A percentile compares a stretch with the other conserved stretches of the same genome.
These are phyloP conservation scores for Lachnellula arida DNA, from an alignment of 2,329 filamentous ascomycete species.

Conservation along the genomic window DNA sequence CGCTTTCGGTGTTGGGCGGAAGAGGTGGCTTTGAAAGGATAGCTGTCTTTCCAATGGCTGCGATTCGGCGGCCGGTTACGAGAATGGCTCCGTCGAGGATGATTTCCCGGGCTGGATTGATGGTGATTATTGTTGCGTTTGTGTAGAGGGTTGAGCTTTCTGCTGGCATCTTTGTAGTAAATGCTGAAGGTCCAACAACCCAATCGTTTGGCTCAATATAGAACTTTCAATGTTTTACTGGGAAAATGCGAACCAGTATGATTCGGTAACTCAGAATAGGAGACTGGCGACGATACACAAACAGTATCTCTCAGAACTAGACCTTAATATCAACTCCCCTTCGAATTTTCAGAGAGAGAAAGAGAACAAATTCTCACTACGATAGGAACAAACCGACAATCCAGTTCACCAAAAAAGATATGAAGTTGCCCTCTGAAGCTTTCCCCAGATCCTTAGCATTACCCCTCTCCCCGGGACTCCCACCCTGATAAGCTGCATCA, in stretches of 20 bases:
- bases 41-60: slow-evolving; percentile 39
- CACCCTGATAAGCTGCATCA: slow-evolving; percentile 20
- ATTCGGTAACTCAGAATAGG: background rate
- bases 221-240: background rate
- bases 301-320: no score
- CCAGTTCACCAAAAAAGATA: background rate
- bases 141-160: slow-evolving; percentile 35
- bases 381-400: slow-evolving; percentile 9
- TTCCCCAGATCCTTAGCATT: slow-evolving; percentile 5
- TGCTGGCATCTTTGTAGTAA: slow-evolving; percentile 5
- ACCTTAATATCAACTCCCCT: background rate
- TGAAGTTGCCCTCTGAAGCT: background rate
- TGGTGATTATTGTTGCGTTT: slow-evolving; percentile 48
- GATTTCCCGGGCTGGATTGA: slow-evolving; percentile 42
- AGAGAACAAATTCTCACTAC: no score
- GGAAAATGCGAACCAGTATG: background rate
- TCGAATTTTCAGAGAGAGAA: no score
- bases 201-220: no score
- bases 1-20: slow-evolving; percentile 27
- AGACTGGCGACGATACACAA: background rate
- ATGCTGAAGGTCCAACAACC: background rate
- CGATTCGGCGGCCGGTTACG: slow-evolving; percentile 37
- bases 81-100: slow-evolving; percentile 44
- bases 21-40: slow-evolving; percentile 21
- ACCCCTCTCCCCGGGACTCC: slow-evolving; percentile 10